Percentiles rank a stretch among this genome's conserved stretches.
Evolutionary conservation across 352 stramenopile genomes (phyloP).

Genomic region (Phytophthora crassamura): DNA sequence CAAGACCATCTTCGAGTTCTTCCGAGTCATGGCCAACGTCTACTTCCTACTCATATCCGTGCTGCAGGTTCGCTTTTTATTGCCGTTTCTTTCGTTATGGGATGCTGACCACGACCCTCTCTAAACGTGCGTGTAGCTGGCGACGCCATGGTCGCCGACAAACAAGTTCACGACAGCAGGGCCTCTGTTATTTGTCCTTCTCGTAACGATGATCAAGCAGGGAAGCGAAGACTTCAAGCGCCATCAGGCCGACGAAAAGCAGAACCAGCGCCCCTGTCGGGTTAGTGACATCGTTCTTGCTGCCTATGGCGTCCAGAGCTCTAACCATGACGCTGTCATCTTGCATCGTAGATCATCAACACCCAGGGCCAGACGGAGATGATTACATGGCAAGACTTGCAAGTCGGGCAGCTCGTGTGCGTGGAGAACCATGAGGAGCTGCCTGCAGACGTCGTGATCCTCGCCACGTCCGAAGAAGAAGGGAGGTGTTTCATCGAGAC

Average conservation of each 20-base stretch:
- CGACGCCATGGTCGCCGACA: conserved; percentile 69
- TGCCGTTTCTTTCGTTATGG: background rate
- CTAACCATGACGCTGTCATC: no score
- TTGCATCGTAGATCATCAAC: conserved; percentile 54
- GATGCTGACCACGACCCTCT: background rate
- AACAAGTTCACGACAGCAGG: conserved; percentile 79
- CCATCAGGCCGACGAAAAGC: conserved; percentile 68
- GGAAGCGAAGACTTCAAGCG: conserved; percentile 73
- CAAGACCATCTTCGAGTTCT: conserved; percentile 94
- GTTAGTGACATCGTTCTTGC: conserved; percentile 23
- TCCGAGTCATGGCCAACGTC: conserved; percentile 93
- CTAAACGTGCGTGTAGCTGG: conserved; percentile 39
- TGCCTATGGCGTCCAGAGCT: no score
- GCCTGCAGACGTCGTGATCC: conserved; percentile 90
- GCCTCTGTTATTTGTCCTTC: conserved; percentile 72
- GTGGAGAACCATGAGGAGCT: conserved; percentile 86
- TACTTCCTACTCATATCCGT: conserved; percentile 95
- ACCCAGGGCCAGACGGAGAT: conserved; percentile 44
- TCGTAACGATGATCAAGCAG: conserved; percentile 84
- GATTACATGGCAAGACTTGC: conserved; percentile 74
- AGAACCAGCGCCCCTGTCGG: conserved; percentile 62
- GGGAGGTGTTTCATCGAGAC: conserved; percentile 88
- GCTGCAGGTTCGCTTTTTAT: conserved; percentile 70
- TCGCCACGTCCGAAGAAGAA: conserved; percentile 77
- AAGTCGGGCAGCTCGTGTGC: conserved; percentile 79